These are phyloP conservation scores for Sugiyamaella marilandica DNA, from an alignment of 805 yeast genomes.

Conservation along the genomic window DNA sequence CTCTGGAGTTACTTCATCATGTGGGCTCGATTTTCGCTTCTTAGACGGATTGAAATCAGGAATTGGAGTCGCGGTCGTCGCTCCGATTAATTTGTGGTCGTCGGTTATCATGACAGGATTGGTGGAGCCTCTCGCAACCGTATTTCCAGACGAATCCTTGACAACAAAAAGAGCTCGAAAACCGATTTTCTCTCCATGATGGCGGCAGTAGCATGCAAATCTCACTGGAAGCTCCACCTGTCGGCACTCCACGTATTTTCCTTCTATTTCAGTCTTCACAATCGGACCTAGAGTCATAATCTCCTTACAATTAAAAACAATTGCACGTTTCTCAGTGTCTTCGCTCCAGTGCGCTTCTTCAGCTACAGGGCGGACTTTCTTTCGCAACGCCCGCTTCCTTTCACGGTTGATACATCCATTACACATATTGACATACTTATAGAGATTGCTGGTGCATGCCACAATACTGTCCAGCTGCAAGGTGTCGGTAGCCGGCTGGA, in stretches of 20 bases:
- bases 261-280: constrained; percentile 25
- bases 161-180: constrained; percentile 55
- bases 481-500: constrained; percentile 25
- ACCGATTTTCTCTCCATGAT: constrained; percentile 85
- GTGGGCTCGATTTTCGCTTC: constrained; percentile 3
- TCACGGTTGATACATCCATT: constrained; percentile 87
- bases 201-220: constrained; percentile 93
- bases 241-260: constrained; percentile 28
- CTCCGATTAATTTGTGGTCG: constrained; percentile 62
- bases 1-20: not conserved
- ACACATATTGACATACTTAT: constrained; percentile 69
- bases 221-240: constrained; percentile 56
- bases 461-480: constrained; percentile 69
- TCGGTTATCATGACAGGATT: constrained; percentile 88
- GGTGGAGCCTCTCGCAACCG: constrained; percentile 69
- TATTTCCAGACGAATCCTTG: constrained; percentile 52
- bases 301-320: constrained; percentile 89
- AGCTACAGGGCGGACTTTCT: constrained; percentile 70
- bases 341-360: constrained; percentile 81
- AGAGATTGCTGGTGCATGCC: constrained; percentile 45
- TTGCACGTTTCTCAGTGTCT: constrained; percentile 68
- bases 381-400: constrained; percentile 86
- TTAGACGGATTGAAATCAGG: not conserved
- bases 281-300: constrained; percentile 53
- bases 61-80: not conserved